A percentile compares a stretch with the other conserved stretches of the same genome.
phyloP scores from a whole-genome alignment of 306 rosid species.

The Delonix regia region DNA sequence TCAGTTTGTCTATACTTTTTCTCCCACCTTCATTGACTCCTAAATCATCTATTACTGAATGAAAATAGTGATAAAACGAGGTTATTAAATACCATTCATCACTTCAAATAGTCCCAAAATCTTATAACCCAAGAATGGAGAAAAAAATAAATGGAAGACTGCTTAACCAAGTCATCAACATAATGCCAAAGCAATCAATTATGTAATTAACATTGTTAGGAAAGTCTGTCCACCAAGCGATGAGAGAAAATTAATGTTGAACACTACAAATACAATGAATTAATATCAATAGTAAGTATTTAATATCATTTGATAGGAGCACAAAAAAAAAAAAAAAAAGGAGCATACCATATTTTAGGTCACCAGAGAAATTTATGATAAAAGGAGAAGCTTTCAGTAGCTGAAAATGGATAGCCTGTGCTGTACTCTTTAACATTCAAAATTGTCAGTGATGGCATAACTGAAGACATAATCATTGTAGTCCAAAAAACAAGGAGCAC shows the following conservation, averaged over 20 bases:
- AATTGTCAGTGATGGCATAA: slow-evolving; percentile 36
- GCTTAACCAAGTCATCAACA: slow-evolving; percentile 18
- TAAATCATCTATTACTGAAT: slow-evolving; percentile 71
- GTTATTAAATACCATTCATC: slow-evolving; percentile 32
- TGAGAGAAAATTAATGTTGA: neutral
- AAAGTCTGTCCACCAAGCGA: slow-evolving; percentile 18
- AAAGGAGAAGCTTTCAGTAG: slow-evolving; percentile 82
- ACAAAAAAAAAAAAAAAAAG: neutral
- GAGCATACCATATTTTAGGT: slow-evolving; percentile 80
- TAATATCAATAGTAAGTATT: neutral
- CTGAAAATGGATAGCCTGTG: slow-evolving; percentile 83
- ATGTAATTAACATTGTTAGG: neutral
- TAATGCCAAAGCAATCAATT: slow-evolving; percentile 17
- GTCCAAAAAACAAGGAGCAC: slow-evolving; percentile 23
- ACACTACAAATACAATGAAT: slow-evolving; percentile 12
- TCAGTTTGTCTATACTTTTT: slow-evolving; percentile 55
- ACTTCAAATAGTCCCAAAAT: neutral
- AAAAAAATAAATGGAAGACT: neutral
- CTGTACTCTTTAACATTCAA: slow-evolving; percentile 65
- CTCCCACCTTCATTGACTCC: slow-evolving; percentile 52
- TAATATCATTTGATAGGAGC: slow-evolving; percentile 2
- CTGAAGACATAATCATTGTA: slow-evolving; percentile 22
- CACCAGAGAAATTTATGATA: slow-evolving; percentile 74
- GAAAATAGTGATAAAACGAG: slow-evolving; percentile 11
- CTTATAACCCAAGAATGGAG: slow-evolving; percentile 15